phyloP scores from a whole-genome alignment of 768 basidiomycete species.

The Mycena polygramma region DNA sequence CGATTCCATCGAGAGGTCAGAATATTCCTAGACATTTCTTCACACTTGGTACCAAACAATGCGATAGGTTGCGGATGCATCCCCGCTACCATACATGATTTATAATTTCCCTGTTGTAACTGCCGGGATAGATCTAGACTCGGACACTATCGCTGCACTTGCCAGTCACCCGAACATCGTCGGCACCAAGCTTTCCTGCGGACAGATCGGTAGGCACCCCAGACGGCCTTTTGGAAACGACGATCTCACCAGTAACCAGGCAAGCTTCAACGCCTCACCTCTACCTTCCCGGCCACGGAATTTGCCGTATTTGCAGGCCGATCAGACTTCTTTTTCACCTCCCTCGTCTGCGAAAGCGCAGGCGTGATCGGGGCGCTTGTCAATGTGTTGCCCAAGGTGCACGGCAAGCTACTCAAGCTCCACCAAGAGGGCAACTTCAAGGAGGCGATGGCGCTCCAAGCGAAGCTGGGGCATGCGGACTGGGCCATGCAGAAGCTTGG shows the following conservation, averaged over 20 bases:
- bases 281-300: conserved; percentile 62
- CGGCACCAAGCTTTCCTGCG: conserved; percentile 88
- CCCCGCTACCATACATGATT: conserved; percentile 59
- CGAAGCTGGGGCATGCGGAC: conserved; percentile 73
- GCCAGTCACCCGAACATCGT: conserved; percentile 88
- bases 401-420: conserved; percentile 62
- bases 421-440: conserved; percentile 65
- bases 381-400: conserved; percentile 72
- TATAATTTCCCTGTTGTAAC: conserved; percentile 91
- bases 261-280: conserved; percentile 82
- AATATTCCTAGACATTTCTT: not conserved
- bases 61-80: conserved; percentile 29
- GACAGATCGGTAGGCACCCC: conserved; percentile 68
- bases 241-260: conserved; percentile 24
- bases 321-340: conserved; percentile 76
- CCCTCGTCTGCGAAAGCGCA: conserved; percentile 71
- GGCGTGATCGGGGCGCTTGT: conserved; percentile 77
- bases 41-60: conserved; percentile 28
- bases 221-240: not conserved
- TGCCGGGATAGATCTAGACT: conserved; percentile 87
- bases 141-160: conserved; percentile 77
- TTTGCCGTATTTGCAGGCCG: conserved; percentile 85
- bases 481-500: conserved; percentile 74
- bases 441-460: conserved; percentile 74
- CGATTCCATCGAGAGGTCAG: conserved; percentile 75